Percentiles rank a stretch among this genome's conserved stretches.
phyloP scores from a whole-genome alignment of 306 rosid species.

The Cajanus cajan region DNA sequence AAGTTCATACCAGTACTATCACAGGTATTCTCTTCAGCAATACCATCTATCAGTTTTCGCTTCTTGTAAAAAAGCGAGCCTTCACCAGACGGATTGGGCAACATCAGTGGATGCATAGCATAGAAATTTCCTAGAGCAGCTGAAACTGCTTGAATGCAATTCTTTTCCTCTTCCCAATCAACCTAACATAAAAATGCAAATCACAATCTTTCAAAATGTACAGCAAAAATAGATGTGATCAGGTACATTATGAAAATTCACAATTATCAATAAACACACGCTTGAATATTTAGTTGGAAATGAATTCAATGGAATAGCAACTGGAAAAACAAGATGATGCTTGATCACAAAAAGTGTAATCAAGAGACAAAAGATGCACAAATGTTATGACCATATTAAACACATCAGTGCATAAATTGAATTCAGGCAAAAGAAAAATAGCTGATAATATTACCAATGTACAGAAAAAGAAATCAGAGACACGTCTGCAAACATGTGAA shows the following conservation, averaged over 20 bases:
- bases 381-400: not conserved
- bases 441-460: slow-evolving; percentile 14
- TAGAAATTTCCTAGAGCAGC: slow-evolving; percentile 90
- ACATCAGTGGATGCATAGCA: slow-evolving; percentile 88
- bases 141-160: slow-evolving; percentile 69
- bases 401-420: slow-evolving; percentile 6
- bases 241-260: slow-evolving; percentile 10
- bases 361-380: not conserved
- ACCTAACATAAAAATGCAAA: slow-evolving; percentile 46
- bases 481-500: slow-evolving; percentile 7
- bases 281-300: not conserved
- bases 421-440: slow-evolving; percentile 10
- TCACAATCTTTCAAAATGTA: slow-evolving; percentile 13
- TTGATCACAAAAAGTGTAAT: slow-evolving; percentile 13
- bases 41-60: slow-evolving; percentile 42
- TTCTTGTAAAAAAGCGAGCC: slow-evolving; percentile 66
- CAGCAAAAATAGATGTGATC: not conserved
- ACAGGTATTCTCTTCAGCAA: slow-evolving; percentile 34
- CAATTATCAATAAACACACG: not conserved
- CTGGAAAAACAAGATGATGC: not conserved
- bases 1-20: slow-evolving; percentile 47
- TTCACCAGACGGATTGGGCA: slow-evolving; percentile 86
- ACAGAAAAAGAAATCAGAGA: not conserved
- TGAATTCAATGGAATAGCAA: slow-evolving; percentile 19
- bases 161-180: slow-evolving; percentile 86